phyloP scores from a whole-genome alignment of 78 protist species.

The Cyanophora paradoxa region DNA sequence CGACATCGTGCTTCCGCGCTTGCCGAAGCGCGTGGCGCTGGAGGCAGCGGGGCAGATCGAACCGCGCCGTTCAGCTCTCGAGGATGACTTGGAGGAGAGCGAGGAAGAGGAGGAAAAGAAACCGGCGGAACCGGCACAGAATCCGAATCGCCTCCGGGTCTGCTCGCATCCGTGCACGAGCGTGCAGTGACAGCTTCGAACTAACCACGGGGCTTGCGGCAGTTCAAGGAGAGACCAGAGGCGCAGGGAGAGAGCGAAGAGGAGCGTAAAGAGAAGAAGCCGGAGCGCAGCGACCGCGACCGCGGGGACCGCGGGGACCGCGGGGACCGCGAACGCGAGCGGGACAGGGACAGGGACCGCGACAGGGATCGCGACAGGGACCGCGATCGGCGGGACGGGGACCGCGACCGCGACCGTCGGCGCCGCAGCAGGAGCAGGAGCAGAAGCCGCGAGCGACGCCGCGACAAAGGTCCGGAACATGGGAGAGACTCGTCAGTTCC shows the following conservation, averaged over 20 bases:
- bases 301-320: neutral
- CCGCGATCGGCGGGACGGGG: slow-evolving; percentile 4
- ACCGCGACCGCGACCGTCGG: neutral
- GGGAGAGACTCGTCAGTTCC: neutral
- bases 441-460: no score
- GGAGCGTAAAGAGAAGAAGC: neutral
- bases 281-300: neutral
- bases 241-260: neutral
- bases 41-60: slow-evolving; percentile 7
- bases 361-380: neutral
- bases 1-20: slow-evolving; percentile 75
- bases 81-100: slow-evolving; percentile 56
- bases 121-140: no score
- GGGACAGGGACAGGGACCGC: slow-evolving; percentile 1
- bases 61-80: slow-evolving; percentile 45
- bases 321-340: neutral
- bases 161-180: neutral
- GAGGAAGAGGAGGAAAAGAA: slow-evolving; percentile 7
- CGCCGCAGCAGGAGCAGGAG: no score
- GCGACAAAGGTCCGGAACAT: neutral
- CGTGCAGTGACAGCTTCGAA: slow-evolving; percentile 7
- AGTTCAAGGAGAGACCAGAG: neutral
- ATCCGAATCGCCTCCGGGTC: no score
- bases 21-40: slow-evolving; percentile 41
- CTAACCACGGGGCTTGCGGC: slow-evolving; percentile 8